Percentiles rank a stretch among this genome's conserved stretches.
phyloP scores from a whole-genome alignment of 495 filamentous ascomycete genomes.

The Rhizodiscina lignyota region DNA sequence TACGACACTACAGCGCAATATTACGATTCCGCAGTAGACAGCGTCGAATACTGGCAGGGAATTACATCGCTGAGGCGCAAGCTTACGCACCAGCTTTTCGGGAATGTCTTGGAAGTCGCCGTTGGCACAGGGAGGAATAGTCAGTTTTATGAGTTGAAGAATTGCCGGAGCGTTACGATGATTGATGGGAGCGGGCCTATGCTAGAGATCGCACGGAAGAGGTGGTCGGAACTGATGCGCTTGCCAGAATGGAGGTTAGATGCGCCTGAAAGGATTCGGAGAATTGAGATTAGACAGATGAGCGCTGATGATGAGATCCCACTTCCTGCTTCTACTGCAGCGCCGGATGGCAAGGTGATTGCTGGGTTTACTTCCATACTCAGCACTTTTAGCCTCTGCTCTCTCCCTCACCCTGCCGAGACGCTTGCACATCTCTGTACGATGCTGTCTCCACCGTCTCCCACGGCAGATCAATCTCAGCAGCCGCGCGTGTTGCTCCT shows the following conservation, averaged over 20 bases:
- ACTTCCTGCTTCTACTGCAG: too few species aligned
- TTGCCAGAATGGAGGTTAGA: conserved; percentile 9
- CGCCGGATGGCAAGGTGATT: too few species aligned
- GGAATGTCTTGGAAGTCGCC: conserved; percentile 77
- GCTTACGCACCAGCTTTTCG: conserved; percentile 42
- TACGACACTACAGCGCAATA: conserved; percentile 18
- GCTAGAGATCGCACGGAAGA: conserved; percentile 41
- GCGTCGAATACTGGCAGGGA: conserved; percentile 15
- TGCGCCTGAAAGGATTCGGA: conserved; percentile 8
- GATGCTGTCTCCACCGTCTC: too few species aligned
- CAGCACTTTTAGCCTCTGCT: too few species aligned
- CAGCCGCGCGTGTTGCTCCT: conserved; percentile 73
- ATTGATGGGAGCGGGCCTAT: conserved; percentile 48
- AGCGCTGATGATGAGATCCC: too few species aligned
- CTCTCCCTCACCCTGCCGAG: too few species aligned
- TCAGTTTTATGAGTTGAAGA: conserved; percentile 44
- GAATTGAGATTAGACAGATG: too few species aligned
- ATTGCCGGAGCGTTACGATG: conserved; percentile 35
- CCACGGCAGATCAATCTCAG: too few species aligned
- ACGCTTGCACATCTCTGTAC: too few species aligned
- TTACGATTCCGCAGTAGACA: conserved; percentile 20
- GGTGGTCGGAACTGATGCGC: conserved; percentile 34
- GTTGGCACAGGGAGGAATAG: conserved; percentile 85
- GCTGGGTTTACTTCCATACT: too few species aligned
- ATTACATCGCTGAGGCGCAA: conserved; percentile 33